Evolutionary conservation across 2,329 filamentous ascomycete genomes (phyloP), one percentile per base, ranked within the genome.

Genomic region (Fusarium pseudocircinatum): DNA sequence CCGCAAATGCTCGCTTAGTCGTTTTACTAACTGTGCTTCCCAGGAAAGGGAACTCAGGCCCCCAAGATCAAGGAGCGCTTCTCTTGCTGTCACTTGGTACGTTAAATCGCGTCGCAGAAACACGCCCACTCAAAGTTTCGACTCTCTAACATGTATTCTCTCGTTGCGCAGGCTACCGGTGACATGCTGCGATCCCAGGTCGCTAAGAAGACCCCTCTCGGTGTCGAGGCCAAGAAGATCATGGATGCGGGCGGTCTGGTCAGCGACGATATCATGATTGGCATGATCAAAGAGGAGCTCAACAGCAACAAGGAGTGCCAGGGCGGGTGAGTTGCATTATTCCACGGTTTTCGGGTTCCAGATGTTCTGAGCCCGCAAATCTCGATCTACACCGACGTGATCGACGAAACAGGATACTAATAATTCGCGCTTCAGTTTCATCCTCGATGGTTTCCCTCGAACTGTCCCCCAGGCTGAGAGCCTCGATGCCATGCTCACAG

Each of bases 141-240:
- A 15, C 36, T 59, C 56, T 67, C 75, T 78, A 67, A 77, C 60
- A 10, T 54, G 20, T 43, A 46, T 60, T 26, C 76, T 64, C 62
- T 43, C 60, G 67, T 63, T 66, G 67, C 75, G 44, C 70, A 98
- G 95, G 96, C 96, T 74, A 99, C 96, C 68, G 96, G 96, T 83
- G 96, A 99, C 85, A 99, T 99, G 96, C 90, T 99, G 81, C 95
- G 96, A 81, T 97, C 95, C 77, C 96, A 99, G 85, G 96, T 99
- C 81, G 93, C 96, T 75, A 97, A 97, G 87, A 98, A 98, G 91
- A 99, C 96, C 65, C 85, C 93, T 68, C 91, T 99, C 75, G 96
- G 96, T 78, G 91, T 93, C 82, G 95, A 98, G 87, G 96, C 96
- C 76, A 99, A 99, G 92, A 98, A 98, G 91, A 99, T 99, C 84